Base-by-base conservation (phyloP, 352 stramenopile genomes). In the Globisporangium apiculatum region DNA sequence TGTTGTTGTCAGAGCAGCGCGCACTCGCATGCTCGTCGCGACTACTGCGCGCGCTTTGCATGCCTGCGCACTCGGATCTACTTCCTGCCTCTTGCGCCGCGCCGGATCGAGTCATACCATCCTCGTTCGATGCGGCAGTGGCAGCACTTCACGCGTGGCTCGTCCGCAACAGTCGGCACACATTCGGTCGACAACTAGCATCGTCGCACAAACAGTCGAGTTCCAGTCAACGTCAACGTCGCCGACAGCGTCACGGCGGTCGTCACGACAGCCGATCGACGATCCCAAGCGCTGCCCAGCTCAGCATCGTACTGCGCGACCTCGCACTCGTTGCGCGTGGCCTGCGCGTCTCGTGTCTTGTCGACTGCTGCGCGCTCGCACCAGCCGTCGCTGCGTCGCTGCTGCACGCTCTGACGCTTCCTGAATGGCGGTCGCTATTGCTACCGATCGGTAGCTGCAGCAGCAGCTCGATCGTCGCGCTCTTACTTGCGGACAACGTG, bases 321-420 rank as follows among this genome's bases (percentile, higher is more conserved):
- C 48, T 82, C 51, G 49, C 75, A 38, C 62, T 78, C 24, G 72
- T 81, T 24, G 52, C 55, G n/a, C 66, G 48, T 10, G 69, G 72
- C 37, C 48, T 78, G 51, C 68, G 72, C n/a, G 35, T 62, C 48
- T 72, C 72, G 46, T 76, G 72, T 58, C 65, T 81, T 1, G 62
- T 81, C 42, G 72, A 81, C 51, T 75, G 71, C 41, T 81, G 72
- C 38, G 57, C 61, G 10, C 35, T 82, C 17, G 60, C 65, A 2
- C 67, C 50, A 12, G 62, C 67, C 37, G 46, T 65, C 15, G 63
- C 51, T 7, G 15, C 51, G 54, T 48, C 71, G 18, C 40, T 82
- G 9, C 56, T 79, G 14, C 35, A 61, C 11, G 46, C 46, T 40
- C n/a, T 74, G 15, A 48, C 24, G 11, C 53, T 43, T 36, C 61